phyloP scores from a whole-genome alignment of 352 stramenopile genomes.

The Phytophthora rubi region DNA sequence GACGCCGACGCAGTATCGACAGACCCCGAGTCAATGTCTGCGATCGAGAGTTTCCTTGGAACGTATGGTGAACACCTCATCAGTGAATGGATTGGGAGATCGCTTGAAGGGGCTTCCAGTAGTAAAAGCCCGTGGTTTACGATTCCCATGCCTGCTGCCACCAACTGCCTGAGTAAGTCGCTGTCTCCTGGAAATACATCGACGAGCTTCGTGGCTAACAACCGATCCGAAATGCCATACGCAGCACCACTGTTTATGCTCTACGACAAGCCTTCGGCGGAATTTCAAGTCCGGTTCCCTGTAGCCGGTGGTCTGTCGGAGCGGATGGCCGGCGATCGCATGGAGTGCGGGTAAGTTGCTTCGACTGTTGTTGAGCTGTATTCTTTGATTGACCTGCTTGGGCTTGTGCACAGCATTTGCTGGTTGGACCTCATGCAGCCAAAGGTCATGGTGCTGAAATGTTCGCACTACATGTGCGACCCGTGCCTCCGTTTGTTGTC shows the following conservation, averaged over 20 bases:
- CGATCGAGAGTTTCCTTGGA: conserved; percentile 22
- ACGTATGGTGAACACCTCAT: conserved; percentile 31
- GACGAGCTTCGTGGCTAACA: conserved; percentile 2
- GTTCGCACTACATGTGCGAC: conserved; percentile 38
- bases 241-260: conserved; percentile 23
- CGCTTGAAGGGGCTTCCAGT: conserved; percentile 1
- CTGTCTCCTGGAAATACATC: neutral
- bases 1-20: neutral
- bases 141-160: conserved; percentile 21
- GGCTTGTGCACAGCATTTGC: conserved; percentile 22
- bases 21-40: neutral
- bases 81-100: conserved; percentile 31
- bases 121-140: conserved; percentile 16
- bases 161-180: conserved; percentile 16
- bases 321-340: conserved; percentile 28
- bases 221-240: neutral
- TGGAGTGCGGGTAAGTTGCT: conserved; percentile 33
- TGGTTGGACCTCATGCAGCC: conserved; percentile 27
- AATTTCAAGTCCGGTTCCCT: conserved; percentile 23
- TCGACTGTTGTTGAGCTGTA: neutral
- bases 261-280: conserved; percentile 15
- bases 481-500: conserved; percentile 29
- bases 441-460: conserved; percentile 38
- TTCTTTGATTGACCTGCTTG: neutral
- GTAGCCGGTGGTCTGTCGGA: conserved; percentile 9